A percentile compares a stretch with the other conserved stretches of the same genome.
These are phyloP conservation scores for Hibiscus trionum DNA, from an alignment of 345 rosid species.

Conservation along the genomic window DNA sequence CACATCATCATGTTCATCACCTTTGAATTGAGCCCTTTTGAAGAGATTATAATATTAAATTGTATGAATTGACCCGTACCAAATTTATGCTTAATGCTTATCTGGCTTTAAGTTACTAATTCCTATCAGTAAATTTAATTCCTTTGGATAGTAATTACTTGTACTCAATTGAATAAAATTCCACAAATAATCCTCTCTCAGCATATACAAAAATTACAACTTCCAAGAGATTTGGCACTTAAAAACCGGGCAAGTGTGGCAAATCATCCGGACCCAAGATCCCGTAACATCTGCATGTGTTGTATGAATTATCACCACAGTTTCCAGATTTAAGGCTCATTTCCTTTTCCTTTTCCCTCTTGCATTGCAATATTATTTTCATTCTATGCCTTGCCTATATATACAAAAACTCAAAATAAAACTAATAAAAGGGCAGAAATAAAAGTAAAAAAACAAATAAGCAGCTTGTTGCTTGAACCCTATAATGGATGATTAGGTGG, in stretches of 20 bases:
- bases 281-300: neutral
- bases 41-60: no score
- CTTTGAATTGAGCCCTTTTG: no score
- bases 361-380: constrained; percentile 7
- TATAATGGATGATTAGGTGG: constrained; percentile 11
- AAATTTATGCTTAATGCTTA: neutral
- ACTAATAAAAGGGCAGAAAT: neutral
- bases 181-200: neutral
- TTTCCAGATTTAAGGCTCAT: neutral
- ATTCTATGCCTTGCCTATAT: constrained; percentile 26
- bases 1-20: no score
- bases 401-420: constrained; percentile 8
- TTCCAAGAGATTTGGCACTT: constrained; percentile 15
- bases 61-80: neutral
- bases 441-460: neutral
- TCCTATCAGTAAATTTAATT: neutral
- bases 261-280: constrained; percentile 1
- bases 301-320: neutral
- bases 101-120: neutral
- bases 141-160: neutral
- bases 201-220: constrained; percentile 12
- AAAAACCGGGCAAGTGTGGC: constrained; percentile 3
- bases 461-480: constrained; percentile 19
- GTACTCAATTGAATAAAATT: neutral
- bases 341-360: neutral